Conservation (phyloP, 78 protist genomes). For the Bigelowiella natans region DNA sequence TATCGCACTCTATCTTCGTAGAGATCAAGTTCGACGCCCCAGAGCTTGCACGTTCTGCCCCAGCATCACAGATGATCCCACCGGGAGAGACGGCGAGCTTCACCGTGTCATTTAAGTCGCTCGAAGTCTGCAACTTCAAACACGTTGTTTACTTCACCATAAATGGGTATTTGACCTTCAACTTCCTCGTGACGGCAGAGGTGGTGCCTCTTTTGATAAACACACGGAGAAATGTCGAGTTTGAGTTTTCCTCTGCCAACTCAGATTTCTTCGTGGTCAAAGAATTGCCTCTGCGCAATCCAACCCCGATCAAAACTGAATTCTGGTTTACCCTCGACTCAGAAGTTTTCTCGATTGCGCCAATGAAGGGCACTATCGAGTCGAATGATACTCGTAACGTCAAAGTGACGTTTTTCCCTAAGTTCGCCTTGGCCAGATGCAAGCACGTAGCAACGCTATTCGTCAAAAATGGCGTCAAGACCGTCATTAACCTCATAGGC, state of each 20-base stretch:
- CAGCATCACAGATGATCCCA: conserved; percentile 37
- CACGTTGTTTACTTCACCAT: conserved; percentile 23
- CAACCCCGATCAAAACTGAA: background rate
- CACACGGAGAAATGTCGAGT: no score
- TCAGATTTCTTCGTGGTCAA: conserved; percentile 26
- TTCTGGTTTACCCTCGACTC: background rate
- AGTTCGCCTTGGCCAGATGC: background rate
- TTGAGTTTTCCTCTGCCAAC: conserved; percentile 3
- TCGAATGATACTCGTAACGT: background rate
- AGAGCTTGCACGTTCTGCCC: conserved; percentile 15
- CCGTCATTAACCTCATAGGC: conserved; percentile 2
- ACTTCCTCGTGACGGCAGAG: conserved; percentile 25
- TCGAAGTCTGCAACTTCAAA: background rate
- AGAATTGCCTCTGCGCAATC: background rate
- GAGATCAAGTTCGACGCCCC: conserved; percentile 38
- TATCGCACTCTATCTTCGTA: no score
- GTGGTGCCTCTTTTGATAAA: no score
- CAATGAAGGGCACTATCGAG: background rate
- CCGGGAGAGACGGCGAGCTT: conserved; percentile 47
- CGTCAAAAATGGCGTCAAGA: conserved; percentile 31
- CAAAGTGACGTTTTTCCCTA: conserved; percentile 19
- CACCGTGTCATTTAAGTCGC: conserved; percentile 16
- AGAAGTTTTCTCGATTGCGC: background rate
- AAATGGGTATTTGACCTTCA: conserved; percentile 36
- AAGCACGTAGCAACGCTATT: background rate